Conservation (phyloP, 2,329 filamentous ascomycete genomes). For the Amylocarpus encephaloides region DNA sequence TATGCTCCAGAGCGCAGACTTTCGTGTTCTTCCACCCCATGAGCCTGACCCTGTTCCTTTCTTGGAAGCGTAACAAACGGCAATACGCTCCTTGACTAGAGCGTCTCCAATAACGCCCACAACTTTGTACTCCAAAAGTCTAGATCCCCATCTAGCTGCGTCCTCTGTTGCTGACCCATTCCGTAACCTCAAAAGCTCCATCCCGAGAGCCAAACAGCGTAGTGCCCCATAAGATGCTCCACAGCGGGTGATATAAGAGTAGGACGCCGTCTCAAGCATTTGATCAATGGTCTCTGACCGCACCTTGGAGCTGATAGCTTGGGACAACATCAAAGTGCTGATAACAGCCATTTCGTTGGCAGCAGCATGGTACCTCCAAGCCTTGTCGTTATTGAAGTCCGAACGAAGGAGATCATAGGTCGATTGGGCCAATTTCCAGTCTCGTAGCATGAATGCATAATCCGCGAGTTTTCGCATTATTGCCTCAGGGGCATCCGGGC, state of each 20-base stretch:
- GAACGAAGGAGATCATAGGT: slow-evolving; percentile 85
- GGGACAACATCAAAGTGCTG: slow-evolving; percentile 71
- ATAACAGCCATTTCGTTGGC: slow-evolving; percentile 93
- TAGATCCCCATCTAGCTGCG: slow-evolving; percentile 76
- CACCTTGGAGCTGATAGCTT: slow-evolving; percentile 64
- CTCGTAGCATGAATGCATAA: slow-evolving; percentile 93
- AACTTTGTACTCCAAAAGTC: slow-evolving; percentile 72
- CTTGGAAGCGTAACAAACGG: slow-evolving; percentile 74
- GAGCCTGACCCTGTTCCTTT: slow-evolving; percentile 57
- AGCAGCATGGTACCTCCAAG: slow-evolving; percentile 91
- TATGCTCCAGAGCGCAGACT: slow-evolving; percentile 84
- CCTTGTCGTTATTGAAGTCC: slow-evolving; percentile 92
- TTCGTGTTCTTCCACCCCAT: slow-evolving; percentile 69
- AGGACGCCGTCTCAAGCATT: slow-evolving; percentile 83
- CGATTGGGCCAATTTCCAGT: slow-evolving; percentile 87
- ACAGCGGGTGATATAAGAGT: slow-evolving; percentile 87
- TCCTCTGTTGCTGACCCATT: slow-evolving; percentile 78
- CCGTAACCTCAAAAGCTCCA: slow-evolving; percentile 77
- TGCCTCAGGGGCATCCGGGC: slow-evolving; percentile 77
- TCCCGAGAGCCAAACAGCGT: slow-evolving; percentile 66
- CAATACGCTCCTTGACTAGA: slow-evolving; percentile 78
- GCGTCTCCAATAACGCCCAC: slow-evolving; percentile 71
- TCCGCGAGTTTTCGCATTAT: slow-evolving; percentile 90
- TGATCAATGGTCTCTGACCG: slow-evolving; percentile 76
- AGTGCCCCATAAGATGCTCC: slow-evolving; percentile 72